Base-by-base conservation (phyloP, 2,329 filamentous ascomycete genomes). In the Podosphaera fusca region DNA sequence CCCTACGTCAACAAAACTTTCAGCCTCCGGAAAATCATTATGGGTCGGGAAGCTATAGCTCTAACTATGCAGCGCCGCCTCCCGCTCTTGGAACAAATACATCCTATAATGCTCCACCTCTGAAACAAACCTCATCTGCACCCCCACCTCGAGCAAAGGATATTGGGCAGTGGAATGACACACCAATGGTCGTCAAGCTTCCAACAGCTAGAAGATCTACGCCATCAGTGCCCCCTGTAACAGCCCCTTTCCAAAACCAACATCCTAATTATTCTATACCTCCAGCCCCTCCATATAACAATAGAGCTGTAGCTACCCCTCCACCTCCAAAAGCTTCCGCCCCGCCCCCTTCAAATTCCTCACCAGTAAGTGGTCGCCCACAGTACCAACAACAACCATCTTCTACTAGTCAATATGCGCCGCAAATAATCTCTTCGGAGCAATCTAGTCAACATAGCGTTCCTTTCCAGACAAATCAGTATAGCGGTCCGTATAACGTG, bases 161-260 rank as follows among this genome's bases (percentile, higher is more conserved):
- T 61, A 82, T 82, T 61, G 79, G 82, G 34, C 84, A 85, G 63
- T 98, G 92, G 92, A 98, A 98, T 64, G 92, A 98, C 69, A 84
- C 94, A 55, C 92, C 92, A 1, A 78, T 95, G 64, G 85, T 96
- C 51, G 76, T 79, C 51, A 87, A 90, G 72, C 73, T 77, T 57
- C 76, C 84, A n/a, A 77, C 79, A 12, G 63, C 82, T 30, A 81
- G 89, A 62, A 80, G 83, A 66, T 75, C 76, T 51, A 95, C 90
- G 0, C 73, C 80, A 29, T 66, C 67, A 36, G 66, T 71, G 49
- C 78, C 80, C 55, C 74, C 84, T 2, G 80, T 88, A 55, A 79
- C 75, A n/a, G 80, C 85, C 21, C 86, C 87, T 7, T 81, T 85
- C 65, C 75, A 76, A 59, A 71, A 72, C 60, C 67, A 72, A 30